Conservation (phyloP, 805 yeast species). For the Suhomyces kilbournensis region DNA sequence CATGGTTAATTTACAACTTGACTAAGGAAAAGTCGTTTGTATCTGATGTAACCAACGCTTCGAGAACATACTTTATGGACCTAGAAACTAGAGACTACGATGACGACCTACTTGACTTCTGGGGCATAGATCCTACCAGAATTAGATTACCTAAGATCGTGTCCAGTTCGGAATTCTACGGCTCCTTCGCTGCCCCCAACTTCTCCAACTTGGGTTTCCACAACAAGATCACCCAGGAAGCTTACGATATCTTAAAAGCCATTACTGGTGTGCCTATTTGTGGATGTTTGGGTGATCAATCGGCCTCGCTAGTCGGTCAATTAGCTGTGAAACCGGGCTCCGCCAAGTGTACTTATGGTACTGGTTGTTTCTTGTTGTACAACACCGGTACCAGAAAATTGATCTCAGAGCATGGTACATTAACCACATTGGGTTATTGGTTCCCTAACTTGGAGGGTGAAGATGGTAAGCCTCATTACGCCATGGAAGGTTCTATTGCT, state of each 20-base stretch:
- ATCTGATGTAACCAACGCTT: conserved; percentile 88
- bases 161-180: conserved; percentile 76
- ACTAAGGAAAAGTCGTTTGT: conserved; percentile 68
- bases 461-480: conserved; percentile 66
- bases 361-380: conserved; percentile 88
- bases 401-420: conserved; percentile 73
- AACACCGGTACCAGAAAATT: conserved; percentile 78
- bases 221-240: conserved; percentile 49
- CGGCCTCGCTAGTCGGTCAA: conserved; percentile 91
- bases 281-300: conserved; percentile 93
- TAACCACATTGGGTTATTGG: conserved; percentile 90
- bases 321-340: conserved; percentile 78
- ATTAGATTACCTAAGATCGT: conserved; percentile 72
- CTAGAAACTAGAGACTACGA: conserved; percentile 74
- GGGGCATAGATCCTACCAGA: conserved; percentile 70
- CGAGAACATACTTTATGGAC: conserved; percentile 88
- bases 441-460: conserved; percentile 61
- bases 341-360: conserved; percentile 95
- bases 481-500: conserved; percentile 93
- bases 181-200: conserved; percentile 64
- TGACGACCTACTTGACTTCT: conserved; percentile 66
- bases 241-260: conserved; percentile 46
- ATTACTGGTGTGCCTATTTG: conserved; percentile 69
- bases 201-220: conserved; percentile 50
- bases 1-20: conserved; percentile 87